phyloP scores from a whole-genome alignment of 495 filamentous ascomycete genomes.

The Bacidia gigantensis region DNA sequence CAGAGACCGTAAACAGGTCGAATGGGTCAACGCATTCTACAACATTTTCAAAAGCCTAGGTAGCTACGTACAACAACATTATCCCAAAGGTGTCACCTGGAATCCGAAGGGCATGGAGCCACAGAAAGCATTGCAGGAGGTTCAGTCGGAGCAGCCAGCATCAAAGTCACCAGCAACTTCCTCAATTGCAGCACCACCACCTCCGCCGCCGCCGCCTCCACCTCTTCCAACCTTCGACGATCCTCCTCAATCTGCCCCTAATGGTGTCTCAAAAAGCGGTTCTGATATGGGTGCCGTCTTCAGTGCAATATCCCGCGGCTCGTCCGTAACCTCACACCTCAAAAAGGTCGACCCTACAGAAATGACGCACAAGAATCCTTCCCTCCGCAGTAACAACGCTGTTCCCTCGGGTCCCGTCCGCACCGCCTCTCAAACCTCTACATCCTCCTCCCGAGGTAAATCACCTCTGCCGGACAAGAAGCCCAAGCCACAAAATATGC shows the following conservation, averaged over 20 bases:
- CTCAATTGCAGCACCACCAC: constrained; percentile 37
- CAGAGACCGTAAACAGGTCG: constrained; percentile 63
- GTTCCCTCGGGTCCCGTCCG: constrained; percentile 43
- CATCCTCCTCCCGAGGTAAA: constrained; percentile 42
- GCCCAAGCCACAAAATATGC: constrained; percentile 90
- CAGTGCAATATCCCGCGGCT: constrained; percentile 76
- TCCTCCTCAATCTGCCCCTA: constrained; percentile 58
- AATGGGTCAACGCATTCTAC: constrained; percentile 83
- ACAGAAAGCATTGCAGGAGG: constrained; percentile 50
- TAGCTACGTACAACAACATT: constrained; percentile 70
- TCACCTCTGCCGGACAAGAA: constrained; percentile 77
- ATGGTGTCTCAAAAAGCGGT: constrained; percentile 20
- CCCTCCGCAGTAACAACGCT: constrained; percentile 56
- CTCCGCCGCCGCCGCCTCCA: constrained; percentile 29
- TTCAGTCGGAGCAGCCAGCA: constrained; percentile 36
- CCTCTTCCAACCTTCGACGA: constrained; percentile 42
- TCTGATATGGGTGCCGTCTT: constrained; percentile 74
- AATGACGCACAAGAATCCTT: constrained; percentile 99
- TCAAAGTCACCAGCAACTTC: constrained; percentile 20
- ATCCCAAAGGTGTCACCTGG: constrained; percentile 69
- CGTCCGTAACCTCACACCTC: constrained; percentile 69
- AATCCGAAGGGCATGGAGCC: constrained; percentile 70
- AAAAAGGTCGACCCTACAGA: constrained; percentile 85
- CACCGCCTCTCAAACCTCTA: constrained; percentile 37
- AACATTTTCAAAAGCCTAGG: constrained; percentile 67